These are phyloP conservation scores for Carallia brachiata DNA, from an alignment of 345 rosid species.

Conservation along the genomic window DNA sequence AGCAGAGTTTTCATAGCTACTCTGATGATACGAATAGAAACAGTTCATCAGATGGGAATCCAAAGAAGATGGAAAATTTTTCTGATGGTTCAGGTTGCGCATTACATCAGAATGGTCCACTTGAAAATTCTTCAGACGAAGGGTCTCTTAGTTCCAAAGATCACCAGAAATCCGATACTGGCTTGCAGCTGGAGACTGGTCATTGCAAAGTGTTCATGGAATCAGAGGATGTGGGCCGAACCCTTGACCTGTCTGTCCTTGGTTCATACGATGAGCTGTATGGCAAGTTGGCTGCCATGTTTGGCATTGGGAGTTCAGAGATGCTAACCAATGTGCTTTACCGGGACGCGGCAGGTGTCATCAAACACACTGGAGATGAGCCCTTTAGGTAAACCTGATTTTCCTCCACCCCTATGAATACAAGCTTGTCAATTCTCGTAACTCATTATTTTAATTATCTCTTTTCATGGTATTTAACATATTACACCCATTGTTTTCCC, in stretches of 20 bases:
- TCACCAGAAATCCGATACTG: conserved; percentile 34
- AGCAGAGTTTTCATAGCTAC: conserved; percentile 56
- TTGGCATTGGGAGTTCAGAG: conserved; percentile 62
- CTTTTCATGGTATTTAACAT: too few relatives aligned
- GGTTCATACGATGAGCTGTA: conserved; percentile 78
- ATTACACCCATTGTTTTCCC: too few relatives aligned
- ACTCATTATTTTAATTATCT: background rate
- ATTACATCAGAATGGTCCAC: conserved; percentile 32
- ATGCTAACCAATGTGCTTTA: conserved; percentile 70
- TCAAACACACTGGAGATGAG: conserved; percentile 68
- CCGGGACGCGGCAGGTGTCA: conserved; percentile 56
- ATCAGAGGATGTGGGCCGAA: conserved; percentile 80
- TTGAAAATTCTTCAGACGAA: conserved; percentile 63
- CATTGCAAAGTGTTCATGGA: conserved; percentile 91
- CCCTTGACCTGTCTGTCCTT: conserved; percentile 66
- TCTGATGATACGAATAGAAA: conserved; percentile 55
- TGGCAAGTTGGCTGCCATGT: conserved; percentile 67
- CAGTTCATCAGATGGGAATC: conserved; percentile 48
- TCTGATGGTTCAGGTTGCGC: conserved; percentile 64
- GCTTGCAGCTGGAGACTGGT: conserved; percentile 57
- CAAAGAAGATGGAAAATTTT: conserved; percentile 45
- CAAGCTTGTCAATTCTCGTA: background rate
- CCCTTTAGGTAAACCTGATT: conserved; percentile 61
- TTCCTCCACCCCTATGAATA: background rate
- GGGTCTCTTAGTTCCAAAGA: conserved; percentile 58